These are phyloP conservation scores for Lactifluus echinatus DNA, from an alignment of 768 basidiomycete genomes.

Conservation along the genomic window DNA sequence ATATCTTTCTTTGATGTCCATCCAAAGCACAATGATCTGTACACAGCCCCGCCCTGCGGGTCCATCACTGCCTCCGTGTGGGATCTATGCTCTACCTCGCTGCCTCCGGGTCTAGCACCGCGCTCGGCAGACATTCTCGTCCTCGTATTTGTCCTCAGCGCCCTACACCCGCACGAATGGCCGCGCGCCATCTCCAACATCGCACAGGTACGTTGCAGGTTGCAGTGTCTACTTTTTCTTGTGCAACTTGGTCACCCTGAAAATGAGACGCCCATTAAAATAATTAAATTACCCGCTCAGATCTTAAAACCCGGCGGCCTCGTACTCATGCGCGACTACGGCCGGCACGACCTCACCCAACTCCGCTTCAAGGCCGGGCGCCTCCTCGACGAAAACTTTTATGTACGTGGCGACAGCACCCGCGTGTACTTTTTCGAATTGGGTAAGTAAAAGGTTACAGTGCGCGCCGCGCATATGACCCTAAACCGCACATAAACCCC, in stretches of 20 bases:
- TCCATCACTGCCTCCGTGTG: conserved; percentile 75
- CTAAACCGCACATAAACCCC: background rate
- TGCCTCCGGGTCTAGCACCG: conserved; percentile 57
- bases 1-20: background rate
- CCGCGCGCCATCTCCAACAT: conserved; percentile 70
- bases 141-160: conserved; percentile 91
- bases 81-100: conserved; percentile 68
- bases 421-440: conserved; percentile 95
- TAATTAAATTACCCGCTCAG: too few species aligned
- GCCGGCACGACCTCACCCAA: conserved; percentile 90
- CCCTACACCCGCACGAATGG: conserved; percentile 94
- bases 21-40: conserved; percentile 60
- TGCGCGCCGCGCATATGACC: background rate
- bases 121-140: conserved; percentile 79
- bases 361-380: conserved; percentile 84
- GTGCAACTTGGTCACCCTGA: too few species aligned
- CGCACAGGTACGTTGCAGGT: conserved; percentile 43
- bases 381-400: conserved; percentile 88
- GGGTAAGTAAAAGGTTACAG: conserved; percentile 49
- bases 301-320: conserved; percentile 87
- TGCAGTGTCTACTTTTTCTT: background rate
- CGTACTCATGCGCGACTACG: conserved; percentile 87
- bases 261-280: too few species aligned
- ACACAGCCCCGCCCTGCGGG: conserved; percentile 57
- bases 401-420: conserved; percentile 94